Percentiles rank a stretch among this genome's conserved stretches.
phyloP scores from a whole-genome alignment of 805 yeast genomes.

The Clavispora fructus region DNA sequence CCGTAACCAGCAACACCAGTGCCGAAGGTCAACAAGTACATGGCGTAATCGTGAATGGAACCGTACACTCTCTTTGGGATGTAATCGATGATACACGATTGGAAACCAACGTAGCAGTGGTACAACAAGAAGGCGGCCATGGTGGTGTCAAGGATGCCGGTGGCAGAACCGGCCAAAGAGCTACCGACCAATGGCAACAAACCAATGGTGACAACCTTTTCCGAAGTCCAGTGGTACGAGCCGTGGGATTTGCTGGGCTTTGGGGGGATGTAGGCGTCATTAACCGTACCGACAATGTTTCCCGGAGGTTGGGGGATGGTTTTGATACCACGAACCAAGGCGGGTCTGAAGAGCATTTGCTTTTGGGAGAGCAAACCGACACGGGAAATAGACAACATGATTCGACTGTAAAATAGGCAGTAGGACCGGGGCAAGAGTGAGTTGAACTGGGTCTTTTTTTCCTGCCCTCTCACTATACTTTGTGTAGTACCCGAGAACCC shows the following conservation, averaged over 20 bases:
- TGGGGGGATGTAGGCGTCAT: constrained; percentile 66
- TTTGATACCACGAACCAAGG: constrained; percentile 28
- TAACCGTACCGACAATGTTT: constrained; percentile 62
- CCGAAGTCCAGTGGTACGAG: constrained; percentile 70
- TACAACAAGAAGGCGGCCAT: constrained; percentile 51
- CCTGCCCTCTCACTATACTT: not conserved
- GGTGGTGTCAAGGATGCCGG: constrained; percentile 52
- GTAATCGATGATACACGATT: constrained; percentile 73
- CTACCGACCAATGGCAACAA: constrained; percentile 59
- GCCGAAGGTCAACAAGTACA: constrained; percentile 58
- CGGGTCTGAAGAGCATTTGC: constrained; percentile 17
- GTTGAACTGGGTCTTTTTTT: not conserved
- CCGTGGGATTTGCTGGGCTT: constrained; percentile 54
- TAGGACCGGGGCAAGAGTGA: not conserved
- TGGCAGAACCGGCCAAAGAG: constrained; percentile 53
- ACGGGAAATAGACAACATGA: constrained; percentile 24
- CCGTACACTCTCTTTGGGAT: constrained; percentile 75
- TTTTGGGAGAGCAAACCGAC: constrained; percentile 20
- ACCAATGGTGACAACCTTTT: constrained; percentile 54
- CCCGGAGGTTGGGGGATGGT: constrained; percentile 71
- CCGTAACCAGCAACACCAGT: constrained; percentile 66
- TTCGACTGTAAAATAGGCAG: not conserved
- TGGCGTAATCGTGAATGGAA: constrained; percentile 53
- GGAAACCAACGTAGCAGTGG: constrained; percentile 70
- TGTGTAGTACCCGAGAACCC: constrained; percentile 8